These are phyloP conservation scores for Fraxinus nigra DNA, from an alignment of 305 asterid species.

Conservation along the genomic window DNA sequence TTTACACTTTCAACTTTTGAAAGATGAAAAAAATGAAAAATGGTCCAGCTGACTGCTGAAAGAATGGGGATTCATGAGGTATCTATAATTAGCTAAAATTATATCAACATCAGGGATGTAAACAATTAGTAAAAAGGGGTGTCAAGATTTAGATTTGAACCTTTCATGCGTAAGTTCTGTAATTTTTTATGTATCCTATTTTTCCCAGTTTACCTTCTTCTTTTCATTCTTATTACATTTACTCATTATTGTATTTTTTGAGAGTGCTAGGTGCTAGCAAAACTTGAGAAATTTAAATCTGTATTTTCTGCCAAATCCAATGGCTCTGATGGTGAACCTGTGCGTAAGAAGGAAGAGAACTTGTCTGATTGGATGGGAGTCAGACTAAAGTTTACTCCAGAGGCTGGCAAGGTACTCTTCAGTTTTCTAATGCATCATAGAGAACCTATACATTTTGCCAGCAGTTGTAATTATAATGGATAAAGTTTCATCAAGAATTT, in stretches of 20 bases:
- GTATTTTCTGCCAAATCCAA: constrained; percentile 45
- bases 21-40: neutral
- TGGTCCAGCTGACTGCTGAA: neutral
- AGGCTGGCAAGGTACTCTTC: constrained; percentile 65
- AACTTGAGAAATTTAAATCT: constrained; percentile 70
- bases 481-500: neutral
- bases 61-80: neutral
- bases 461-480: neutral
- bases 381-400: constrained; percentile 67
- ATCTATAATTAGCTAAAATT: neutral
- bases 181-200: neutral
- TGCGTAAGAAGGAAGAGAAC: constrained; percentile 52
- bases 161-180: constrained; percentile 1
- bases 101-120: neutral
- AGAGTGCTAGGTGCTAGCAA: constrained; percentile 58
- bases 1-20: neutral
- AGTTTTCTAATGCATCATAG: neutral
- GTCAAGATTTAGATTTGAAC: constrained; percentile 5
- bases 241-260: constrained; percentile 10
- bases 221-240: constrained; percentile 1
- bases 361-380: constrained; percentile 62
- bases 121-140: neutral
- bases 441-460: neutral
- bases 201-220: constrained; percentile 1
- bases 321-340: constrained; percentile 36